These are phyloP conservation scores for Wickerhamomyces ciferrii DNA, from an alignment of 805 yeast species.

Conservation along the genomic window DNA sequence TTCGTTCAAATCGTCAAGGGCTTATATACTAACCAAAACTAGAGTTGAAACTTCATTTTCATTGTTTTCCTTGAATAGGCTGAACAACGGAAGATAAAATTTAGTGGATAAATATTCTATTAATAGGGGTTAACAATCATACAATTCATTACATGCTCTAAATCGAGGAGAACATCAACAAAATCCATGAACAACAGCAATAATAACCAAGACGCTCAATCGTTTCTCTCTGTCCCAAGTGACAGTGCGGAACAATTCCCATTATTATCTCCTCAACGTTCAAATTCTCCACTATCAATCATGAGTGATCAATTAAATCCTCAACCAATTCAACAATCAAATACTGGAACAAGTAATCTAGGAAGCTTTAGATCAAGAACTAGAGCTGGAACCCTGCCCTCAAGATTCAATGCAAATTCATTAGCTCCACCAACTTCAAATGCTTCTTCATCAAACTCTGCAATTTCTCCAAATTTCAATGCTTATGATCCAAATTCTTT, in stretches of 20 bases:
- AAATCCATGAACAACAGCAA: conserved; percentile 7
- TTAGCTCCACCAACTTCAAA: conserved; percentile 12
- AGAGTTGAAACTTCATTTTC: no score
- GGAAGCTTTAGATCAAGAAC: conserved; percentile 48
- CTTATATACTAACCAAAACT: no score
- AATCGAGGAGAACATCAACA: background rate
- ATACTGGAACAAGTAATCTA: conserved; percentile 24
- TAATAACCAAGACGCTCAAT: conserved; percentile 17
- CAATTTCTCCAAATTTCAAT: conserved; percentile 17
- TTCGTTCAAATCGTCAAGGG: no score
- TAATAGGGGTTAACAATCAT: background rate
- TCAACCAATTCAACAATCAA: conserved; percentile 4
- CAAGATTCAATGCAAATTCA: conserved; percentile 38
- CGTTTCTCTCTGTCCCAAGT: conserved; percentile 14
- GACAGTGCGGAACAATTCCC: conserved; percentile 14
- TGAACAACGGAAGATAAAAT: no score
- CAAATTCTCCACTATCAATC: conserved; percentile 20
- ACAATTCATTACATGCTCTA: background rate
- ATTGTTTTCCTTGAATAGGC: no score
- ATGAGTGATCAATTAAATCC: conserved; percentile 13
- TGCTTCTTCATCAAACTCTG: conserved; percentile 8
- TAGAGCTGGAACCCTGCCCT: conserved; percentile 78
- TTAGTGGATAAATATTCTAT: no score
- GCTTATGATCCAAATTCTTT: conserved; percentile 16
- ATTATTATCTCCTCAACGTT: conserved; percentile 19